These are phyloP conservation scores for Phlyctochytrium arcticum DNA, from an alignment of 192 early-diverging fungal genomes.

Conservation along the genomic window DNA sequence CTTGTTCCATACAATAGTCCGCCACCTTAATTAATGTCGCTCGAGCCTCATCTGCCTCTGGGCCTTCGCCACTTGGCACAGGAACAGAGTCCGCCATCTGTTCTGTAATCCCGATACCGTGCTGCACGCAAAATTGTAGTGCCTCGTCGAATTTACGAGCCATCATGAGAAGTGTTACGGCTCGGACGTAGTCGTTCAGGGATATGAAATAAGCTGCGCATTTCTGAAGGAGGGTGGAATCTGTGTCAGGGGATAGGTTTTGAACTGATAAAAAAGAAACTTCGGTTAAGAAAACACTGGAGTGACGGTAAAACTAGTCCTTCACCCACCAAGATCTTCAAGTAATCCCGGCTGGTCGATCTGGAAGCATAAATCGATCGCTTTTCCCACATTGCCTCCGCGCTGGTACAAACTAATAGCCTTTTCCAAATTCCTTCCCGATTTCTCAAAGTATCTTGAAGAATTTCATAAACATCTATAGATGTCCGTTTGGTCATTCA, in stretches of 20 bases:
- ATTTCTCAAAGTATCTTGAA: slow-evolving; percentile 44
- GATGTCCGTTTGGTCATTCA: not conserved
- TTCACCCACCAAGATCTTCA: slow-evolving; percentile 38
- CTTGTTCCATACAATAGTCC: slow-evolving; percentile 39
- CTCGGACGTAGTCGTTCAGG: slow-evolving; percentile 26
- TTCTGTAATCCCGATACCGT: slow-evolving; percentile 44
- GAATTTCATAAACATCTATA: not conserved
- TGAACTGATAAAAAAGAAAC: too few species aligned
- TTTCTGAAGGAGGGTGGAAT: slow-evolving; percentile 30
- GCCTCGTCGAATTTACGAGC: slow-evolving; percentile 40
- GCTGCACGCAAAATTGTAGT: slow-evolving; percentile 31
- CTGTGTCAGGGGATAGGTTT: slow-evolving; percentile 27
- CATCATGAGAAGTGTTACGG: slow-evolving; percentile 28
- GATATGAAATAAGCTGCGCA: slow-evolving; percentile 27
- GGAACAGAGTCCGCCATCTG: slow-evolving; percentile 36
- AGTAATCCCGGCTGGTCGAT: slow-evolving; percentile 29
- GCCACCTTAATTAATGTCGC: slow-evolving; percentile 30
- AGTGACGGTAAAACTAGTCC: too few species aligned
- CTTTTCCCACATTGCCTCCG: slow-evolving; percentile 40
- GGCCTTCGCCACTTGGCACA: slow-evolving; percentile 3
- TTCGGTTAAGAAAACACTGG: too few species aligned
- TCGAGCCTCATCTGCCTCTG: slow-evolving; percentile 12
- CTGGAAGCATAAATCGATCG: slow-evolving; percentile 47
- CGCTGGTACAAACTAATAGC: slow-evolving; percentile 48
- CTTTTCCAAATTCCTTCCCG: slow-evolving; percentile 28